Evolutionary conservation across 2,329 filamentous ascomycete genomes (phyloP), one percentile per base, ranked within the genome.

Genomic region (Pseudonectria foliicola): DNA sequence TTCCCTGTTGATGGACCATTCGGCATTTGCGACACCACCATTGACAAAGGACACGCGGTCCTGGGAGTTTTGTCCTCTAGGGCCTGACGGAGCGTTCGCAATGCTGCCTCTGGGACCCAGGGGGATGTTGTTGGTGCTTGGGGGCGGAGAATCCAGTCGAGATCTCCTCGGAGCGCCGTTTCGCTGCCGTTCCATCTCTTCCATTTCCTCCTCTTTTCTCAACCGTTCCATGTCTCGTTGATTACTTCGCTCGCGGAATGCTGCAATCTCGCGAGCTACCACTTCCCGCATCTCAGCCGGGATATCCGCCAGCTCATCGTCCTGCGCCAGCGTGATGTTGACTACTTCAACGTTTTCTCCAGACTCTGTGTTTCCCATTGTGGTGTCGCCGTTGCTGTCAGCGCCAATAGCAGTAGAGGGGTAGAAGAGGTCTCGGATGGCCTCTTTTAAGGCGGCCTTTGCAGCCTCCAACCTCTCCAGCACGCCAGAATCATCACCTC

Each of bases 201-300:
- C 92, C 48, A 95, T 78, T 56, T 96, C 90, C 57, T 98, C 92
- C 60, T 98, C 92, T 29, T 82, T 73, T 53, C 81, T 80, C 25
- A 95, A 65, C 4, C 92, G 83, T 60, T 98, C 92, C 54, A 93
- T 66, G 55, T 98, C 92, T 26, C 90, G 75, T 42, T 84, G 79
- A 40, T 80, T 95, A 49, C 90, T 95, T 13, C 90, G 76, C 47
- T 98, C 92, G 45, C 92, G 76, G 67, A 98, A 98, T 0, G 89
- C 85, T 0, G 87, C 81, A 52, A 98, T 98, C 58, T 98, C 93
- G 38, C 82, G 82, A 0, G 92, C 86, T 12, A 98, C 92, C 0
- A 87, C 89, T 56, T 94, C 92, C 15, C 92, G 81, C 87, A 95
- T 93, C 56, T 96, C 92, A 1, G 86, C 82, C 0, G 92, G 92